Base-by-base conservation (phyloP, 2,329 filamentous ascomycete species). In the Aspergillus clavatus region DNA sequence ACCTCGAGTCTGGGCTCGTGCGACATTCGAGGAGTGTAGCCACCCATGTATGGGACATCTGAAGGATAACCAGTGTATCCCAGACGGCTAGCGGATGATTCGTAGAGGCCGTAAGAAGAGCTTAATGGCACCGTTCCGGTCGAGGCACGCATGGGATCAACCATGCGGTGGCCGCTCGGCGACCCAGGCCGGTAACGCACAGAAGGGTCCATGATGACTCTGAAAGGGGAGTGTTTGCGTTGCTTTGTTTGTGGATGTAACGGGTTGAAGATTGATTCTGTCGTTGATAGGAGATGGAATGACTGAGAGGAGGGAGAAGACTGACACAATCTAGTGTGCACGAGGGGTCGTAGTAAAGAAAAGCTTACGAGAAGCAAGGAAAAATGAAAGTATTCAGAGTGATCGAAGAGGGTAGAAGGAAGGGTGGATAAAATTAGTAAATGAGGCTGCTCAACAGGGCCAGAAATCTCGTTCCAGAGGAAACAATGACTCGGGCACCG, bases 71-170 rank as follows among this genome's bases (percentile, higher is more conserved):
- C 55, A 14, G 63, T 50, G 42, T 64, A 62, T 35, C 55, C 52
- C 31, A 62, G 58, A 33, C 58, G 59, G 35, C 55, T 51, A 35
- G 59, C 48, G 6, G 60, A 53, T 5, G 55, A 52, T 23, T 63
- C 56, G 42, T 68, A 66, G 4, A 59, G 54, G 40, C 71, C 66
- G 43, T 60, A 57, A 35, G 63, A 59, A 8, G 67, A 61, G 38
- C 51, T 58, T 29, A 63, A 54, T 38, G 63, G 56, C 33, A 72
- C 61, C 37, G 62, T 69, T 28, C 68, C 68, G 5, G 68, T 71
- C 14, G 70, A 72, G 23, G 67, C 61, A 31, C 68, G 65, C 58
- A 66, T 59, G 22, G 67, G 66, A 38, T 70, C 67, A 39, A 59
- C 53, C 49, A 64, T 48, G 46, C 61, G 60, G 21, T 58, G 58